Percentiles rank a stretch among this genome's conserved stretches.
Conservation (phyloP, 2,329 filamentous ascomycete species). For the Magnaporthales sp. region DNA sequence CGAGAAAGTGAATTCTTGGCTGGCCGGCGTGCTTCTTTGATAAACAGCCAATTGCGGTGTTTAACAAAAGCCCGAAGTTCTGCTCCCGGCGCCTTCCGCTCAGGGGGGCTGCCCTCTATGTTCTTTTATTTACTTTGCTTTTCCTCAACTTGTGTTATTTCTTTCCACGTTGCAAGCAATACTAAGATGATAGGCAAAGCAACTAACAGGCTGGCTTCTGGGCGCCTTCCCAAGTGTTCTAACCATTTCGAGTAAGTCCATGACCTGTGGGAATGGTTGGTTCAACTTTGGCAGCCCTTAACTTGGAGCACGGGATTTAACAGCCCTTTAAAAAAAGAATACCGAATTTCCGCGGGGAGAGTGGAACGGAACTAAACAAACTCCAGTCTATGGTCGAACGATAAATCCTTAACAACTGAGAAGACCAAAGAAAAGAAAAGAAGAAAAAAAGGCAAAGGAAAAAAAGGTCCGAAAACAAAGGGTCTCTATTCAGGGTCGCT, state of each 20-base stretch:
- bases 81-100: neutral
- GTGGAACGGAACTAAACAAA: neutral
- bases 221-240: neutral
- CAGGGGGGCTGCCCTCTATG: neutral
- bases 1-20: neutral
- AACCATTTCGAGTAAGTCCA: neutral
- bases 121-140: neutral
- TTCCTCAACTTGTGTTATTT: neutral
- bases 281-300: neutral
- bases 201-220: neutral
- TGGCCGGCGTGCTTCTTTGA: neutral
- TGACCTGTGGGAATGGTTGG: neutral
- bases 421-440: neutral
- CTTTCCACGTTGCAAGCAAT: neutral
- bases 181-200: neutral
- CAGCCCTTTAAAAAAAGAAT: neutral
- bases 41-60: neutral
- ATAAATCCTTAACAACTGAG: neutral
- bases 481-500: no score
- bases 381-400: neutral
- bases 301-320: no score
- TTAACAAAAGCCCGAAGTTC: neutral
- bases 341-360: neutral
- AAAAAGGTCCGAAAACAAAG: neutral
- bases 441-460: neutral